These are phyloP conservation scores for Zygoascus meyerae DNA, from an alignment of 1,139 yeast species.

Conservation along the genomic window DNA sequence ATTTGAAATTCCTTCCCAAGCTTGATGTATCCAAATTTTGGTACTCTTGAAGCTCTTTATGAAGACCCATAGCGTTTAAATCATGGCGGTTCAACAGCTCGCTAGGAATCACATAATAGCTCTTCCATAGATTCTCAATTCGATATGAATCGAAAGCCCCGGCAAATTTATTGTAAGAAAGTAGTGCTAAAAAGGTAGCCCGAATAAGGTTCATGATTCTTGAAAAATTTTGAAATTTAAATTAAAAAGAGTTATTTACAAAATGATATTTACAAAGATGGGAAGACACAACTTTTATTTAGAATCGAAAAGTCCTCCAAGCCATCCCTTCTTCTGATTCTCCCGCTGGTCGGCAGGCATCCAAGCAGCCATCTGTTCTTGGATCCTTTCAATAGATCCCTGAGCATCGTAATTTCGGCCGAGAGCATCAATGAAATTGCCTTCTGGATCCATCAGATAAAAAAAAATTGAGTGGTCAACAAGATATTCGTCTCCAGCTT, in stretches of 20 bases:
- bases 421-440: slow-evolving; percentile 86
- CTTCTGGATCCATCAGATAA: slow-evolving; percentile 95
- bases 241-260: background rate
- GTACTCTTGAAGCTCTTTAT: slow-evolving; percentile 9
- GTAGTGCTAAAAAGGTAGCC: background rate
- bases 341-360: slow-evolving; percentile 42
- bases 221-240: background rate
- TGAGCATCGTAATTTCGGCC: slow-evolving; percentile 84
- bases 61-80: slow-evolving; percentile 18
- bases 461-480: slow-evolving; percentile 97
- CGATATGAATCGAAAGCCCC: background rate
- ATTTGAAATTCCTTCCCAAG: slow-evolving; percentile 17
- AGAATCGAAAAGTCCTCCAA: slow-evolving; percentile 9
- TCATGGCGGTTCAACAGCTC: slow-evolving; percentile 21
- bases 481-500: slow-evolving; percentile 92
- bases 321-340: slow-evolving; percentile 12
- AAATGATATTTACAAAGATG: background rate
- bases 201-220: background rate
- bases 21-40: slow-evolving; percentile 13
- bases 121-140: slow-evolving; percentile 17
- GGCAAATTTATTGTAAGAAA: background rate
- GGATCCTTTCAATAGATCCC: slow-evolving; percentile 74
- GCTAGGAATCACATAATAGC: slow-evolving; percentile 20
- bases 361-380: slow-evolving; percentile 70
- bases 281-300: slow-evolving; percentile 8